Percentiles rank a stretch among this genome's conserved stretches.
Conservation (phyloP, 2,329 filamentous ascomycete genomes). For the Ilyonectria mors-panacis region DNA sequence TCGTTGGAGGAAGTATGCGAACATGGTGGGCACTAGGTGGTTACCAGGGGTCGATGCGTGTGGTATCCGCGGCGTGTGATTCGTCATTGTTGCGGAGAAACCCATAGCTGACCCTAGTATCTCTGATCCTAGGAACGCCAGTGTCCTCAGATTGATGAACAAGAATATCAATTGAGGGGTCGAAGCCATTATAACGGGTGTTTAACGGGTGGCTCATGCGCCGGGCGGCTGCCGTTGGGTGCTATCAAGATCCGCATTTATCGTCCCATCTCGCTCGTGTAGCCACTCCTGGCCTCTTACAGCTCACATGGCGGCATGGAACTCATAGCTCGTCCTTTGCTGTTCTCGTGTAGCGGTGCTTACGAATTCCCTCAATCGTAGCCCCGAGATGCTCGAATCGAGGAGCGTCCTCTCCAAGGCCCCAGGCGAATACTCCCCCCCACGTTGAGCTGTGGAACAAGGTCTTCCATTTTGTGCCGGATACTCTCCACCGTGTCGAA, state of each 20-base stretch:
- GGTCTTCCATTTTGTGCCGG: slow-evolving; percentile 70
- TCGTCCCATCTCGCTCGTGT: slow-evolving; percentile 21
- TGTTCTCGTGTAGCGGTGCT: slow-evolving; percentile 29
- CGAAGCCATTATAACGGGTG: slow-evolving; percentile 11
- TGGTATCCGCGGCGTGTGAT: slow-evolving; percentile 39
- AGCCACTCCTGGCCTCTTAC: neutral
- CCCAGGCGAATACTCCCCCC: slow-evolving; percentile 84
- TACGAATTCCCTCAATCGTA: slow-evolving; percentile 46
- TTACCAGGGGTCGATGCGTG: slow-evolving; percentile 38
- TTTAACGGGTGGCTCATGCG: neutral
- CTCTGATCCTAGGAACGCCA: slow-evolving; percentile 7
- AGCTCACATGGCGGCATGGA: slow-evolving; percentile 17
- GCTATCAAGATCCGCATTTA: neutral
- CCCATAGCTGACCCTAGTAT: slow-evolving; percentile 30
- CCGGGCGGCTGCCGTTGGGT: neutral
- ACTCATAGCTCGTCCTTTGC: slow-evolving; percentile 50
- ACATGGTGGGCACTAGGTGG: slow-evolving; percentile 25
- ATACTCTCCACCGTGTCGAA: slow-evolving; percentile 78
- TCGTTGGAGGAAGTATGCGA: slow-evolving; percentile 39
- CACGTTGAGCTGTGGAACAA: slow-evolving; percentile 69
- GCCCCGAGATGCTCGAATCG: slow-evolving; percentile 58
- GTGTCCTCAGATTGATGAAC: slow-evolving; percentile 12
- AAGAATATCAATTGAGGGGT: slow-evolving; percentile 16
- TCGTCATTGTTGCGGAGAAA: slow-evolving; percentile 33
- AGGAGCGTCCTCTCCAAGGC: slow-evolving; percentile 76